These are phyloP conservation scores for Xylaria cubensis DNA, from an alignment of 495 filamentous ascomycete genomes.

Conservation along the genomic window DNA sequence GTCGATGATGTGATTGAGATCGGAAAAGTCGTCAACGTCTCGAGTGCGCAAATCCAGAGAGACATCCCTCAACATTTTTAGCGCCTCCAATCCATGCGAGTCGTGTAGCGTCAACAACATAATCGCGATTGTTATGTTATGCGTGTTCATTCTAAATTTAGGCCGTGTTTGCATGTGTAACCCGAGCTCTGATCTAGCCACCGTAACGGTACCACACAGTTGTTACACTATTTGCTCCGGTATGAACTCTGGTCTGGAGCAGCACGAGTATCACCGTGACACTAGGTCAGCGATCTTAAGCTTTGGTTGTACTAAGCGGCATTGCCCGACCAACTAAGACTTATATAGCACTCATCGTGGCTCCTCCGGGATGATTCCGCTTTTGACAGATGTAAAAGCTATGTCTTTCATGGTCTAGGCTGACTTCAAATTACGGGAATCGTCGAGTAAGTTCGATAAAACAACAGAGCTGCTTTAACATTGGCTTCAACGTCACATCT, in stretches of 20 bases:
- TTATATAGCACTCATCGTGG: neutral
- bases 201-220: neutral
- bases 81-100: conserved; percentile 98
- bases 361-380: neutral
- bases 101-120: conserved; percentile 83
- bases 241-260: neutral
- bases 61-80: conserved; percentile 90
- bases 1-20: conserved; percentile 86
- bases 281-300: neutral
- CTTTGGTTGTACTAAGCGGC: neutral
- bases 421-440: neutral
- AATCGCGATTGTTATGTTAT: conserved; percentile 97
- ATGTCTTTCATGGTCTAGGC: neutral
- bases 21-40: conserved; percentile 91
- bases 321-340: neutral
- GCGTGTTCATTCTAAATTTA: conserved; percentile 63
- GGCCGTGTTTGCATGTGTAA: neutral
- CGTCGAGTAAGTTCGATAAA: neutral
- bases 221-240: neutral
- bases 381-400: neutral
- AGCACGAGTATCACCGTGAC: neutral
- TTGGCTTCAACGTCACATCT: neutral
- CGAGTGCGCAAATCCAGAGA: conserved; percentile 69
- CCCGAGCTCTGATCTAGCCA: neutral
- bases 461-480: neutral